Conservation (phyloP, 2,329 filamentous ascomycete species). For the Xylaria sp. region DNA sequence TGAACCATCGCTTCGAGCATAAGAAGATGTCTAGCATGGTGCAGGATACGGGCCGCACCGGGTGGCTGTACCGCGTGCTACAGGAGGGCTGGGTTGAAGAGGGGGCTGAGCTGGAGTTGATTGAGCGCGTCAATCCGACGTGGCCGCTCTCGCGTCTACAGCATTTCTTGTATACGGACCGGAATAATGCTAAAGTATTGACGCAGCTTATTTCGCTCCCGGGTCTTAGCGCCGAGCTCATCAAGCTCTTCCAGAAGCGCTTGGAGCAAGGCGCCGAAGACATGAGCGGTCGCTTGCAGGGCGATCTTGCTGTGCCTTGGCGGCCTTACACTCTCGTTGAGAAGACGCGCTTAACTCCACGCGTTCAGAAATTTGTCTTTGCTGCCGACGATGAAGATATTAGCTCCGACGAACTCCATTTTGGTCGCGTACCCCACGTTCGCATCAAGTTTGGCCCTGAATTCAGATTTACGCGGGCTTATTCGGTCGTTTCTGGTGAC, state of each 20-base stretch:
- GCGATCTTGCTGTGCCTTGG: slow-evolving; percentile 53
- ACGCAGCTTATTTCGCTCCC: slow-evolving; percentile 62
- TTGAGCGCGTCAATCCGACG: slow-evolving; percentile 64
- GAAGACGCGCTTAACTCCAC: slow-evolving; percentile 61
- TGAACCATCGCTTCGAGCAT: slow-evolving; percentile 73
- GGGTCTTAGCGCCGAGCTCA: slow-evolving; percentile 59
- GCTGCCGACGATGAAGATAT: slow-evolving; percentile 54
- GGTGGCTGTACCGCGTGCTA: slow-evolving; percentile 73
- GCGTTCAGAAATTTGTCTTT: slow-evolving; percentile 63
- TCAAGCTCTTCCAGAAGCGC: slow-evolving; percentile 59
- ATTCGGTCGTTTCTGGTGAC: slow-evolving; percentile 68
- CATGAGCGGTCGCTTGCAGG: slow-evolving; percentile 43
- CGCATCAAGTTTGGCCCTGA: slow-evolving; percentile 67
- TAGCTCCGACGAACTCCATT: slow-evolving; percentile 51
- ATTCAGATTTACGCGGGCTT: slow-evolving; percentile 61
- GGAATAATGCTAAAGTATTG: slow-evolving; percentile 61
- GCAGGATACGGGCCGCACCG: slow-evolving; percentile 67
- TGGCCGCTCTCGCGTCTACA: slow-evolving; percentile 72
- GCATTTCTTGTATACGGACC: slow-evolving; percentile 67
- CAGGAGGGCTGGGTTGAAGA: slow-evolving; percentile 63
- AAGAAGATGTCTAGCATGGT: slow-evolving; percentile 69
- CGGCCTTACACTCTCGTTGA: slow-evolving; percentile 59
- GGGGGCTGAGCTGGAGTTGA: slow-evolving; percentile 66
- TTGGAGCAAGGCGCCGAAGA: slow-evolving; percentile 59
- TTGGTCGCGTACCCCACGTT: slow-evolving; percentile 62